Base-by-base conservation (phyloP, 1,139 yeast genomes). In the Debaryomyces fabryi region DNA sequence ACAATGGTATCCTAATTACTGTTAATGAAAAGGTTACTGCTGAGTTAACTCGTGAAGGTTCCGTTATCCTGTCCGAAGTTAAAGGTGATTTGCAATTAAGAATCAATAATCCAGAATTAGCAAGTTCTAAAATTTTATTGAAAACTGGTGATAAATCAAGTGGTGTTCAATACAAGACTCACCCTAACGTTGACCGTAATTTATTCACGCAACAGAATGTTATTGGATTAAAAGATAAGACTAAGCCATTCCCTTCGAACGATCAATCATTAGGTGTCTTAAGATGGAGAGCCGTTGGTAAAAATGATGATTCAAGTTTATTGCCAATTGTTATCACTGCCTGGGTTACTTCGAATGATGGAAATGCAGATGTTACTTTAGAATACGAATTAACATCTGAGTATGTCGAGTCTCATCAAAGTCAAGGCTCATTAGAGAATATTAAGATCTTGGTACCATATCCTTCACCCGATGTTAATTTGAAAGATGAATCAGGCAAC, bases 31-130 rank as follows among this genome's bases (percentile, higher is more conserved):
- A 86, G 58, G 75, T 91, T 51, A 76, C 82, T 42, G 96, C 96
- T 6, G 84, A 83, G 59, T 78, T 92, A 53, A 74, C 87, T 23
- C 86, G 98, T 63, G 97, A 92, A 60, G 98, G 98, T 42, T 78
- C 88, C 1, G 74, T 91, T 50, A 66, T 79, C 47, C 74, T 83
- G 25, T 82, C 91, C 42, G 97, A 92, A 64, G 80, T 91, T 52
- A 90, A 90, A 69, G 99, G 99, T 65, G 96, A 88, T 58, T 76
- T 93, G 58, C 96, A 90, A 69, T 76, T 93, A 64, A 85, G 97
- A 67, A 85, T 93, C 57, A 91, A 88, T 64, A 81, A 90, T 59
- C 74, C 86, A 12, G 79, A 78, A 30, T 76, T 86, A 54, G 83
- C 96, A 18, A 79, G 79, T 55, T 80, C 90, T 50, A 82, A 81